Evolutionary conservation across 1,284 basidiomycete species (phyloP), one percentile per base, ranked within the genome.

Genomic region (Sporisorium sorghi): DNA sequence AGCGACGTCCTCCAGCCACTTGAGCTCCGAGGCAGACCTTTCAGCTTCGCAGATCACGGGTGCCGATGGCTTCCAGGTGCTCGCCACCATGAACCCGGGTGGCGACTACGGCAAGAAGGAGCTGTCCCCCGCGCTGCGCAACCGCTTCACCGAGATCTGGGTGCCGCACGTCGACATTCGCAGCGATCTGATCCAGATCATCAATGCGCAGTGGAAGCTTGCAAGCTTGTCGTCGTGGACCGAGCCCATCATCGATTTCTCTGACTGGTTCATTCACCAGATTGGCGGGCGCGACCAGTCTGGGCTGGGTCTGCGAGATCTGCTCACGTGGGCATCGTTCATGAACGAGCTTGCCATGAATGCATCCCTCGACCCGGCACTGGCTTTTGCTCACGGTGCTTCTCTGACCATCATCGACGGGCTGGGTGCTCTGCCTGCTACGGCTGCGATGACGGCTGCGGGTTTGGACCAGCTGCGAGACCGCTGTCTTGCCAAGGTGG

Each of bases 91-190:
- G 97, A 99, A 99, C 84, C 97, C 97, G 0, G 97, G 97, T 35
- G 97, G 97, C 37, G 97, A 99, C 84, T 99, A 97, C 79, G 97
- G 97, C 40, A 99, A 99, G 87, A 99, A 99, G 85, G 97, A 99
- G 84, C 88, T 99, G 4, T 98, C 95, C 0, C 96, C 96, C 28
- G 97, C 97, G 0, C 87, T 99, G 47, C 90, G 97, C 26, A 99
- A 99, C 86, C 91, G 97, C 15, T 99, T 99, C 86, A 99, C 97
- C 11, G 97, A 99, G 84, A 97, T 99, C 44, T 99, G 95, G 95
- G 97, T 99, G 0, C 96, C 97, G 3, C 87, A 91, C 14, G 89
- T 99, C 40, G 90, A 93, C 63, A 88, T 91, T 66, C 88, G 90
- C 28, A 84, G 84, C 6, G 97, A 99, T 83, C 86, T 97, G 24